Conservation (phyloP, 2,329 filamentous ascomycete species). For the Fusarium gaditjirri region DNA sequence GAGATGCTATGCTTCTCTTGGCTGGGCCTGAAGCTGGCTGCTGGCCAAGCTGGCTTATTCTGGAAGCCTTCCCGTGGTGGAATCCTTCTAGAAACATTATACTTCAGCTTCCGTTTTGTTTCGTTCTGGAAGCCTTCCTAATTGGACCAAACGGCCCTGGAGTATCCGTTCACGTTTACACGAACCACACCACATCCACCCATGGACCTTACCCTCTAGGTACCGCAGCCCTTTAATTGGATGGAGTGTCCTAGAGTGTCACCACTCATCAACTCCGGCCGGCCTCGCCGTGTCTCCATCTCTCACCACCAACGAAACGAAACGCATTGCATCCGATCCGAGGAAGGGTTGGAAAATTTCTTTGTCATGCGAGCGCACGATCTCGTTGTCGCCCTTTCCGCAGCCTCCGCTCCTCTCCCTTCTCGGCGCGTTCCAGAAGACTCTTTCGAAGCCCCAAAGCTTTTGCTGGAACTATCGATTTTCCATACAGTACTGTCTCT, state of each 20-base stretch:
- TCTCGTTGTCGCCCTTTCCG: slow-evolving; percentile 13
- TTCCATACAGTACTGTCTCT: not conserved
- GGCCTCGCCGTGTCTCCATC: slow-evolving; percentile 46
- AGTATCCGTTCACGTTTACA: slow-evolving; percentile 14
- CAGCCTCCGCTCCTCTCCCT: not conserved
- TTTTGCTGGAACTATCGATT: slow-evolving; percentile 30
- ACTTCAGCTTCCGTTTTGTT: not conserved
- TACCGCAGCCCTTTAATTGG: slow-evolving; percentile 7
- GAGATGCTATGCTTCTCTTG: slow-evolving; percentile 9
- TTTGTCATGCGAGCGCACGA: slow-evolving; percentile 21
- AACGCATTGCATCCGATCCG: not conserved
- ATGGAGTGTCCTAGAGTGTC: slow-evolving; percentile 17
- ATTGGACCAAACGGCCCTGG: slow-evolving; percentile 7
- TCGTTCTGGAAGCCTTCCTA: slow-evolving; percentile 43
- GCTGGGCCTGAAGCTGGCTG: not conserved
- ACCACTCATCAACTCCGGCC: slow-evolving; percentile 37
- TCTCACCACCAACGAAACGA: slow-evolving; percentile 32
- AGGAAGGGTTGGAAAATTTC: slow-evolving; percentile 7
- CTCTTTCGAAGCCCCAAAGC: slow-evolving; percentile 21
- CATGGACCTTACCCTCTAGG: not conserved
- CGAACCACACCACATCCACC: slow-evolving; percentile 27
- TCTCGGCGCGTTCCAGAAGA: slow-evolving; percentile 28
- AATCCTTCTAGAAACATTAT: slow-evolving; percentile 38
- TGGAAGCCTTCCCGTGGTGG: not conserved
- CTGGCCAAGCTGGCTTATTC: not conserved